Evolutionary conservation across 495 filamentous ascomycete genomes (phyloP).

Genomic region (Alectoria sarmentosa): DNA sequence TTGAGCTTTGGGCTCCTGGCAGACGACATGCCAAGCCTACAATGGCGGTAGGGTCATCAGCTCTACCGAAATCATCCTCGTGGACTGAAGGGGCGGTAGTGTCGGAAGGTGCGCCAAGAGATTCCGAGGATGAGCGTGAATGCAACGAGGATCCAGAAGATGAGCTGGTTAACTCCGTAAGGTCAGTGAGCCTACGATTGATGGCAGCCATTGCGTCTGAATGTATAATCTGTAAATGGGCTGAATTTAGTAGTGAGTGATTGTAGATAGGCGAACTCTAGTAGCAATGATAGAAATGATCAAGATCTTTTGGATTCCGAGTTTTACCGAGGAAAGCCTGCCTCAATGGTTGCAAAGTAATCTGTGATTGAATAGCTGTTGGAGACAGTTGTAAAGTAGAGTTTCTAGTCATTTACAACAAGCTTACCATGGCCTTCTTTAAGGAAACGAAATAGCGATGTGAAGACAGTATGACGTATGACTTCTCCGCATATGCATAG

Average conservation of each 20-base stretch:
- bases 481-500: not conserved
- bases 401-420: not conserved
- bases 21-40: conserved; percentile 24
- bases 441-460: not conserved
- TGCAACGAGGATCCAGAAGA: conserved; percentile 13
- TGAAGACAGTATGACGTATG: conserved; percentile 1
- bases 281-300: not conserved
- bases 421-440: not conserved
- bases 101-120: conserved; percentile 12
- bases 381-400: not conserved
- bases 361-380: not conserved
- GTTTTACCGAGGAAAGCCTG: conserved; percentile 1
- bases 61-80: not conserved
- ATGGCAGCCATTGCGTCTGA: conserved; percentile 16
- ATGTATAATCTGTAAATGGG: not conserved
- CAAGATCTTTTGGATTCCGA: conserved; percentile 6
- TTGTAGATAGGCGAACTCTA: not conserved
- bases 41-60: conserved; percentile 15
- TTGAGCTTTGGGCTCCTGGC: conserved; percentile 22
- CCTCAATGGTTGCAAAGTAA: not conserved
- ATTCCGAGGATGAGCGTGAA: conserved; percentile 17
- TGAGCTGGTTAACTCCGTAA: not conserved
- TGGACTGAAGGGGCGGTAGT: conserved; percentile 10
- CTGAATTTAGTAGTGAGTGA: not conserved
- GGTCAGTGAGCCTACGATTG: conserved; percentile 7